phyloP scores from a whole-genome alignment of 2,329 filamentous ascomycete genomes.

The Raffaelea arxii region DNA sequence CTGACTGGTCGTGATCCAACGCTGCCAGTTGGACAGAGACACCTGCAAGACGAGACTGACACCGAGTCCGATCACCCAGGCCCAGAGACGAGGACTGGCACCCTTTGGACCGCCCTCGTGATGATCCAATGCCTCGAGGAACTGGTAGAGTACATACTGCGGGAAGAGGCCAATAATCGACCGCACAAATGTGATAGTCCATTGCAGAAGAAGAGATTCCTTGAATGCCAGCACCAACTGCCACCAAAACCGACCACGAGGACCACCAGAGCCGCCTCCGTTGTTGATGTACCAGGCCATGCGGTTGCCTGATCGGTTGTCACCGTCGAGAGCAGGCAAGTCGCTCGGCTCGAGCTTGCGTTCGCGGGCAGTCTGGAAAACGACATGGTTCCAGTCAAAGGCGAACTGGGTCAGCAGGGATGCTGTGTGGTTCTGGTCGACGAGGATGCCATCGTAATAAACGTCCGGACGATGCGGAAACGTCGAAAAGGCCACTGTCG shows the following conservation, averaged over 20 bases:
- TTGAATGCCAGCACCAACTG: conserved; percentile 20
- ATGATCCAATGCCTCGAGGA: conserved; percentile 22
- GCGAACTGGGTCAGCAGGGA: conserved; percentile 19
- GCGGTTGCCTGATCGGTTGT: conserved; percentile 19
- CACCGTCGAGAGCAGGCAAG: conserved; percentile 21
- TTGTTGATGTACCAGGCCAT: conserved; percentile 12
- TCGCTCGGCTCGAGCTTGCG: conserved; percentile 21
- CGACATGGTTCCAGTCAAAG: conserved; percentile 22
- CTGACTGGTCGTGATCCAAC: conserved; percentile 22
- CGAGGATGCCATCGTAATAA: conserved; percentile 18
- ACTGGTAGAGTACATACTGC: conserved; percentile 24
- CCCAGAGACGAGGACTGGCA: conserved; percentile 17
- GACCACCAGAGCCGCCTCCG: conserved; percentile 12
- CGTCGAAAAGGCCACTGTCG: conserved; percentile 17
- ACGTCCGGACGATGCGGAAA: conserved; percentile 24
- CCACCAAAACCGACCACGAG: conserved; percentile 20
- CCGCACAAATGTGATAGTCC: conserved; percentile 20
- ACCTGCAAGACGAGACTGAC: conserved; percentile 22
- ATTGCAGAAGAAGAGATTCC: conserved; percentile 20
- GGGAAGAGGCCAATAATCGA: conserved; percentile 22
- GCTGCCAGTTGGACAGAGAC: conserved; percentile 19
- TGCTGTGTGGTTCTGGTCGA: conserved; percentile 25
- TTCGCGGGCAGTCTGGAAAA: conserved; percentile 20
- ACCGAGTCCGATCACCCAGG: conserved; percentile 22
- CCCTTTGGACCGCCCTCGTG: conserved; percentile 9